Evolutionary conservation across 331 rosid genomes (phyloP).

Genomic region (Pyrus hybrid): DNA sequence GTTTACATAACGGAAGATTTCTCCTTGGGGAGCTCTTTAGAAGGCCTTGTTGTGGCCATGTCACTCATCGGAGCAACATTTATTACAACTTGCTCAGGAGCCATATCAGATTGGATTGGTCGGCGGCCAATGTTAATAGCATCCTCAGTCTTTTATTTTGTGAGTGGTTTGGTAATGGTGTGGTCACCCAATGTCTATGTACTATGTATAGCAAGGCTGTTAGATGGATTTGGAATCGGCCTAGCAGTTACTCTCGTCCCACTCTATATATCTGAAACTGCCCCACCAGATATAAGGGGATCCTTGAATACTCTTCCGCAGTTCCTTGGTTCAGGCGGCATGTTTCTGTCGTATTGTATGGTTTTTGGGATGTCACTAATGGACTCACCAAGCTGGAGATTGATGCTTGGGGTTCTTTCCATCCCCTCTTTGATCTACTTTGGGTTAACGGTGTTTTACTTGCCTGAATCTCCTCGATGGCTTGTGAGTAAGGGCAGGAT

Average conservation of each 20-base stretch:
- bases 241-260: constrained; percentile 88
- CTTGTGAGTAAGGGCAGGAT: constrained; percentile 87
- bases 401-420: constrained; percentile 62
- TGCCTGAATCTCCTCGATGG: constrained; percentile 98
- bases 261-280: constrained; percentile 77
- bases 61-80: constrained; percentile 75
- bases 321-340: constrained; percentile 83
- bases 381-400: constrained; percentile 46
- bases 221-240: constrained; percentile 90
- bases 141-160: constrained; percentile 58
- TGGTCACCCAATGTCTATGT: constrained; percentile 86
- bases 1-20: constrained; percentile 67
- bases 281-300: constrained; percentile 88
- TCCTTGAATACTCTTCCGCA: constrained; percentile 82
- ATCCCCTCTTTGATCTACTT: constrained; percentile 65
- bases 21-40: constrained; percentile 36
- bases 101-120: constrained; percentile 65
- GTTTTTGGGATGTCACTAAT: constrained; percentile 61
- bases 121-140: constrained; percentile 72
- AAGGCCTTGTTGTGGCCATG: constrained; percentile 92
- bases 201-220: constrained; percentile 57
- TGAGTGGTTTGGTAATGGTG: constrained; percentile 69
- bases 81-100: constrained; percentile 72
- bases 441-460: constrained; percentile 59
- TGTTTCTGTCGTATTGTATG: constrained; percentile 83